phyloP scores from a whole-genome alignment of 768 basidiomycete species.

The Naganishia vishniacii region DNA sequence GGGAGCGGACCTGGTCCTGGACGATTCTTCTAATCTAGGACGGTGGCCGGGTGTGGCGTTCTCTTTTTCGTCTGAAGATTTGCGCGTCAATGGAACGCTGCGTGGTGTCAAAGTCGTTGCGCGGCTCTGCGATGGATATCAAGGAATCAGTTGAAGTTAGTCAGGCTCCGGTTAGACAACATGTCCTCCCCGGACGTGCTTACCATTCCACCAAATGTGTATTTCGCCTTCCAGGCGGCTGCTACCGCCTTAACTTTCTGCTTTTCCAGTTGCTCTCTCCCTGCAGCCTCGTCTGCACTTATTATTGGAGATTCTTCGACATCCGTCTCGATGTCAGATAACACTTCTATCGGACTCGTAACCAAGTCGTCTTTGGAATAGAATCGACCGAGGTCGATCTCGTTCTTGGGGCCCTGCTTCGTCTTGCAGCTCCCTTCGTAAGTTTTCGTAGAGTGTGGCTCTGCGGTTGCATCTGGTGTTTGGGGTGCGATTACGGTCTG shows the following conservation, averaged over 20 bases:
- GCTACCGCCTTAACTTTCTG: conserved; percentile 21
- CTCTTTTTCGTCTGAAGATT: neutral
- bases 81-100: neutral
- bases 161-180: too few species aligned
- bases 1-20: neutral
- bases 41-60: conserved; percentile 6
- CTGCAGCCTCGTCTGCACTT: neutral
- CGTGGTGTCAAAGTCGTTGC: neutral
- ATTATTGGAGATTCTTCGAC: neutral
- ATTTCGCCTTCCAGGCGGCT: conserved; percentile 17
- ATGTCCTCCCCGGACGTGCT: too few species aligned
- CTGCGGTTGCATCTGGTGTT: too few species aligned
- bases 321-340: conserved; percentile 11
- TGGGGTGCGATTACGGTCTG: neutral
- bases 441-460: too few species aligned
- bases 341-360: conserved; percentile 15
- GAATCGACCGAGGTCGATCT: conserved; percentile 11
- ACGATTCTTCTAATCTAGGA: too few species aligned
- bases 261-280: neutral
- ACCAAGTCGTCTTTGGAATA: conserved; percentile 1
- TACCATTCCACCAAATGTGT: conserved; percentile 21
- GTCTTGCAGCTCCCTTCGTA: neutral
- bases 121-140: too few species aligned
- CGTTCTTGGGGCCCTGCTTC: neutral
- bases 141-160: too few species aligned